Percentiles rank a stretch among this genome's conserved stretches.
Evolutionary conservation across 495 filamentous ascomycete genomes (phyloP).

Genomic region (Entonaema liquescens): DNA sequence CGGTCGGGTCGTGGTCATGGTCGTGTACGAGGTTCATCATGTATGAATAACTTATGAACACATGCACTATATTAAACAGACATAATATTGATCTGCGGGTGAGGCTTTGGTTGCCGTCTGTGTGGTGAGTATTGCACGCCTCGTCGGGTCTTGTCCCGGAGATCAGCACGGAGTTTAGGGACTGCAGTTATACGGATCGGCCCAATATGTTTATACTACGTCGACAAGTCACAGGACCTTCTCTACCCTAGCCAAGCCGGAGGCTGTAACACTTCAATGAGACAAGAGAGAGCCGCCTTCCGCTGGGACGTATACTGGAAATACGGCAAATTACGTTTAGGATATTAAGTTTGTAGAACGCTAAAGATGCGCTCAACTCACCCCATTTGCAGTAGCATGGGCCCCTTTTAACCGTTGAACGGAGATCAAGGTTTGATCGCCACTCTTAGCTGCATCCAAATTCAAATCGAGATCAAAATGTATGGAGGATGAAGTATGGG

Average conservation of each 20-base stretch:
- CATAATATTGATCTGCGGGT: slow-evolving; percentile 37
- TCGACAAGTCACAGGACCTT: slow-evolving; percentile 5
- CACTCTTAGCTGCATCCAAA: not conserved
- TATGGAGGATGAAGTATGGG: slow-evolving; percentile 8
- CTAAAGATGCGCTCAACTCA: slow-evolving; percentile 3
- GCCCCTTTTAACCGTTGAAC: slow-evolving; percentile 5
- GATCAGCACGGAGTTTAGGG: slow-evolving; percentile 42
- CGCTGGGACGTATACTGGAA: not conserved
- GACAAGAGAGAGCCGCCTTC: slow-evolving; percentile 3
- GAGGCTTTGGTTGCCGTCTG: slow-evolving; percentile 10
- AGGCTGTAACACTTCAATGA: slow-evolving; percentile 24
- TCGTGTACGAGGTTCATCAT: not conserved
- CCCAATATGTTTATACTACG: slow-evolving; percentile 3
- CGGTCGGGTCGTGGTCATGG: not conserved
- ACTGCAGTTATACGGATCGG: slow-evolving; percentile 36
- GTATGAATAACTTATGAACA: slow-evolving; percentile 3
- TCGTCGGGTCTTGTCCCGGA: slow-evolving; percentile 33
- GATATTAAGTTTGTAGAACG: slow-evolving; percentile 1
- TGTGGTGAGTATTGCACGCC: slow-evolving; percentile 21
- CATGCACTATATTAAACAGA: slow-evolving; percentile 23
- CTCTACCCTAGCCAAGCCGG: slow-evolving; percentile 5
- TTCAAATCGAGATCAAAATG: slow-evolving; percentile 6
- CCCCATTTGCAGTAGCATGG: slow-evolving; percentile 2
- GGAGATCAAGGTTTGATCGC: slow-evolving; percentile 8
- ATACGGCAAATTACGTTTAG: not conserved